Base-by-base conservation (phyloP, 352 stramenopile genomes). In the Phytophthora ohioensis region DNA sequence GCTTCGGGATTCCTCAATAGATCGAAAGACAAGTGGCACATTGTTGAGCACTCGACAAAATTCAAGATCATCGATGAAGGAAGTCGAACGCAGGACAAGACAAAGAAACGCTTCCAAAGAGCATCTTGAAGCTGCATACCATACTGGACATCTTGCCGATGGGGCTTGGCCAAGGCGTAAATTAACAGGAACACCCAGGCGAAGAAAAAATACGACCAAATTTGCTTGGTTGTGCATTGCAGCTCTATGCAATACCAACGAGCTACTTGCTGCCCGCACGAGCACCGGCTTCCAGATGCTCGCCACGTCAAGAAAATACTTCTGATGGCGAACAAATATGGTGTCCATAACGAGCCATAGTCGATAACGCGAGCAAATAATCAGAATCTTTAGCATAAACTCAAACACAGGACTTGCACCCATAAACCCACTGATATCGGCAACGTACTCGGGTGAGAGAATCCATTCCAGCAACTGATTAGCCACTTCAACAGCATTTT, bases 201-300 rank as follows among this genome's bases (percentile, higher is more conserved):
- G 62, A 41, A 91, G 64, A 39, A 90, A 69, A 47, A 90, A 90
- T 36, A 60, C 53, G 13, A 89, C 51, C 15, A 90, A 12, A 7
- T 67, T 41, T 9, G 68, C 71, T 63, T 84, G 73, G 42, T 90
- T 84, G 17, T 80, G 41, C 52, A 78, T 71, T 13, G 81, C 84
- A 3, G 81, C 81, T n/a, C 84, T 70, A 36, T 90, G 78, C 2
- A 91, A 36, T 4, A 87, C 51, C 15, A 86, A 75, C 11, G 75
- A 89, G 48, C 68, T 85, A 10, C 46, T 80, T 21, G 69, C 64
- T 1, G 78, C 82, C 7, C 84, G 84, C 7, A 87, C 64, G 11
- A 88, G 32, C 5, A 84, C 49, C 6, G 80, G 65, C 15, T 88
- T 87, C 80, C 76, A 89, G 4, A 73, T 62, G 36, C 78, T 89